These are phyloP conservation scores for Gaeumannomyces sp. DNA, from an alignment of 2,329 filamentous ascomycete genomes.

Conservation along the genomic window DNA sequence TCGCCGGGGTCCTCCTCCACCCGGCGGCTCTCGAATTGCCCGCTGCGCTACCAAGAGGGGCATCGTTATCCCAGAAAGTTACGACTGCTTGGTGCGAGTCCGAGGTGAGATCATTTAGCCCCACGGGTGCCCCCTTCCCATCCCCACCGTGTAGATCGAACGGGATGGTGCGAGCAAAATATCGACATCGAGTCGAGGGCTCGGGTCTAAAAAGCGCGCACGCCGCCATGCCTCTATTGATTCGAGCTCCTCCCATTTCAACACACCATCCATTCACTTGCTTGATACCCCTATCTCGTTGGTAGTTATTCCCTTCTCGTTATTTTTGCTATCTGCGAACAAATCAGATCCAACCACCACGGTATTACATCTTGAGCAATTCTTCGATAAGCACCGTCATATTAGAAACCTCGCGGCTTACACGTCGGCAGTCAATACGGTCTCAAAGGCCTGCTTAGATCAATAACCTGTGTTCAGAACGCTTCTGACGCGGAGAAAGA, in stretches of 20 bases:
- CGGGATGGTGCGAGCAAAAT: background rate
- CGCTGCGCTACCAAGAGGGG: background rate
- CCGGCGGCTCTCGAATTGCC: background rate
- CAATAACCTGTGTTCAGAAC: too few species aligned
- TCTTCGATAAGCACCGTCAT: too few species aligned
- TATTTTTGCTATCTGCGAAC: background rate
- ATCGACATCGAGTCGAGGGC: background rate
- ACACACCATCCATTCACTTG: background rate
- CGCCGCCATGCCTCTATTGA: background rate
- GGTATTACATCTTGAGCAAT: too few species aligned
- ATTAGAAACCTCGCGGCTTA: too few species aligned
- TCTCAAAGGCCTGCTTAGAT: too few species aligned
- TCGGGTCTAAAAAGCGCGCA: background rate
- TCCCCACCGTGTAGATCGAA: background rate
- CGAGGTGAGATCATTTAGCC: background rate
- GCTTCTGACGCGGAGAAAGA: too few species aligned
- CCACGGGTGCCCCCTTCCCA: background rate
- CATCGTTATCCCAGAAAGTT: background rate
- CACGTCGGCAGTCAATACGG: too few species aligned
- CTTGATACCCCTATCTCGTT: background rate
- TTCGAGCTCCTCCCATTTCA: background rate
- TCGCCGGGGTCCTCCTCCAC: background rate
- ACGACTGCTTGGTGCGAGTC: background rate
- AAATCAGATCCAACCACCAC: too few species aligned
- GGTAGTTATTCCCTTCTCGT: background rate